Conservation (phyloP, 2,329 filamentous ascomycete species). For the Lachnellula occidentalis region DNA sequence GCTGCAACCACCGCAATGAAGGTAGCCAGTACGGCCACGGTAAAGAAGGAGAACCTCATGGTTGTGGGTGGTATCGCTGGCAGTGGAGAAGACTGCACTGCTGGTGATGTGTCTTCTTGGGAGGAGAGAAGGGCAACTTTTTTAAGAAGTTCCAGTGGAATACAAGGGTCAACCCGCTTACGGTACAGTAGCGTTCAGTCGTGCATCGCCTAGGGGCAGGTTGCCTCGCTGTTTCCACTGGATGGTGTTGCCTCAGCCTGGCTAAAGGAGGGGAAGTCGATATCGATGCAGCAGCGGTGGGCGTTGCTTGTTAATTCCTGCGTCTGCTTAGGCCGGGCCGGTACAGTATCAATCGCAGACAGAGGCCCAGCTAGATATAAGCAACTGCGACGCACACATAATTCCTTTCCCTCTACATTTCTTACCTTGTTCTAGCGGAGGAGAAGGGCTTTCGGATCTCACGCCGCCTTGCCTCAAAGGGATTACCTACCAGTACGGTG, state of each 20-base stretch:
- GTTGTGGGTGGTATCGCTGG: conserved; percentile 16
- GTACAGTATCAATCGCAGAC: no score
- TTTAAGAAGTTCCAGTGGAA: conserved; percentile 2
- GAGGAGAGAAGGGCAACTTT: neutral
- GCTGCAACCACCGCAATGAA: conserved; percentile 28
- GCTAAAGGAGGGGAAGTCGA: neutral
- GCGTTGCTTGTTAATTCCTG: no score
- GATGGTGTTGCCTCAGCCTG: neutral
- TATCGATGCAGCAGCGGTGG: no score
- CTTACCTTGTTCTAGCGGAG: neutral
- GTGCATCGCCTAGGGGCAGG: neutral
- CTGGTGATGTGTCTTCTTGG: conserved; percentile 21
- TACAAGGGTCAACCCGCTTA: neutral
- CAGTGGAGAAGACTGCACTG: conserved; percentile 6
- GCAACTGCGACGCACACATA: neutral
- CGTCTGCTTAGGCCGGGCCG: no score
- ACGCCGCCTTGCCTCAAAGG: neutral
- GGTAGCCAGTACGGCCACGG: conserved; percentile 27
- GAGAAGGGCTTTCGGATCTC: neutral
- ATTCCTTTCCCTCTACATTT: neutral
- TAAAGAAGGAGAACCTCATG: conserved; percentile 30
- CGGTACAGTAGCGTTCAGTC: neutral
- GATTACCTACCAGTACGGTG: neutral
- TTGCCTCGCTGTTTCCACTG: conserved; percentile 19
- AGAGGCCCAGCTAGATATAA: neutral